Evolutionary conservation across 2,329 filamentous ascomycete species (phyloP).

Genomic region (Hypoxylon rubiginosum): DNA sequence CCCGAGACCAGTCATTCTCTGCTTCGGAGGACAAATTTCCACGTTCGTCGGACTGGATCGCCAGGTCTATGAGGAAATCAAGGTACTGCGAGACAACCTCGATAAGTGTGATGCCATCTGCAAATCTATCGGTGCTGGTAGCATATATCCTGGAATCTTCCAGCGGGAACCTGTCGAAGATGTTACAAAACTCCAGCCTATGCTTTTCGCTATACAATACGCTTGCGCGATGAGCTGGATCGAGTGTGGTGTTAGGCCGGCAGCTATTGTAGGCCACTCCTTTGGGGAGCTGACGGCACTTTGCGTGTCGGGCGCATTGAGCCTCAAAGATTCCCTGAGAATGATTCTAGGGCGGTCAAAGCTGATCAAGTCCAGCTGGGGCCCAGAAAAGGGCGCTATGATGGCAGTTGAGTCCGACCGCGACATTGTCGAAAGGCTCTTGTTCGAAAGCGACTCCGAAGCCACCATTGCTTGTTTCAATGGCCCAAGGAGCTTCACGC

Average conservation of each 20-base stretch:
- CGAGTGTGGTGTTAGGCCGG: constrained; percentile 46
- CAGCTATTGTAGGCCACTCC: constrained; percentile 55
- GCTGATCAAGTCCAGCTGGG: constrained; percentile 52
- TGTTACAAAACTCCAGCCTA: constrained; percentile 53
- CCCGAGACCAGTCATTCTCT: constrained; percentile 51
- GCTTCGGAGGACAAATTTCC: constrained; percentile 53
- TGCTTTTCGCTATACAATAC: constrained; percentile 57
- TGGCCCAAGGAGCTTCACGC: not conserved
- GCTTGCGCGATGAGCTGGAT: constrained; percentile 54
- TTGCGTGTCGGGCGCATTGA: constrained; percentile 50
- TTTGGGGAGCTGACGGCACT: constrained; percentile 56
- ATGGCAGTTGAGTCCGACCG: constrained; percentile 47
- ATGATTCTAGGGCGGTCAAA: constrained; percentile 48
- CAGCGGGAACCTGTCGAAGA: constrained; percentile 42
- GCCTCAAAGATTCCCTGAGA: constrained; percentile 49
- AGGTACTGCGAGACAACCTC: constrained; percentile 28
- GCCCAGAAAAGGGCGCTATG: constrained; percentile 54
- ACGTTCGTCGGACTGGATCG: constrained; percentile 49
- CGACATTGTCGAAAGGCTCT: constrained; percentile 6
- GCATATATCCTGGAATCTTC: constrained; percentile 54
- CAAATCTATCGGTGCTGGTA: constrained; percentile 34
- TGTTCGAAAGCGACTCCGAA: not conserved
- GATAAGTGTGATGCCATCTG: constrained; percentile 33
- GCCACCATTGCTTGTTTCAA: constrained; percentile 25
- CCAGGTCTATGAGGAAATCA: constrained; percentile 13